These are phyloP conservation scores for Sclerotinia sclerotiorum DNA, from an alignment of 2,329 filamentous ascomycete genomes.

Conservation along the genomic window DNA sequence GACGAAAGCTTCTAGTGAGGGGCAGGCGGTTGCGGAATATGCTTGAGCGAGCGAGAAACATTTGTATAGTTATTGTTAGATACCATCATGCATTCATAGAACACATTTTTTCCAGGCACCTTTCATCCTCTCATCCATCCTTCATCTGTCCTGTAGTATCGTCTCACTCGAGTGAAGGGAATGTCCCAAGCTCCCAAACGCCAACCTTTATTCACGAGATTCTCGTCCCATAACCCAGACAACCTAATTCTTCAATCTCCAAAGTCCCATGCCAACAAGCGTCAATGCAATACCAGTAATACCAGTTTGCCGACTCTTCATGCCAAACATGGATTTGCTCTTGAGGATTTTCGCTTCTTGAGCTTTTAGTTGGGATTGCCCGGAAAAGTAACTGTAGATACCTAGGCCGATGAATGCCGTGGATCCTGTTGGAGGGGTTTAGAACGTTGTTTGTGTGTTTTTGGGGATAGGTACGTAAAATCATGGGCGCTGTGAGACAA, in stretches of 20 bases:
- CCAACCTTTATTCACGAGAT: not conserved
- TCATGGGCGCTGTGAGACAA: not conserved
- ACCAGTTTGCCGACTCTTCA: conserved; percentile 66
- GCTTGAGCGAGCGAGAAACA: not conserved
- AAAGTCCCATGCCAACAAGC: conserved; percentile 69
- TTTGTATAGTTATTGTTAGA: conserved; percentile 9
- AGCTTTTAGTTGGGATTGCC: conserved; percentile 67
- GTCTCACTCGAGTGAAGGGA: not conserved
- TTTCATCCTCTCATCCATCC: not conserved
- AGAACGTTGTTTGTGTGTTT: not conserved
- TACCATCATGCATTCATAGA: conserved; percentile 6
- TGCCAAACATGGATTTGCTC: conserved; percentile 69
- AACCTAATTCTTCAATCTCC: conserved; percentile 44
- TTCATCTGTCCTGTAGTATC: not conserved
- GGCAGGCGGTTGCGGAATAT: conserved; percentile 22
- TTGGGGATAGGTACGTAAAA: not conserved
- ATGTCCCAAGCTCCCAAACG: not conserved
- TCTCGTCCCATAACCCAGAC: not conserved
- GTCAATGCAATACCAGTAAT: conserved; percentile 67
- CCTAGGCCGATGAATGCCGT: conserved; percentile 73
- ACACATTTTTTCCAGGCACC: conserved; percentile 1
- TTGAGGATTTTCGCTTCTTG: conserved; percentile 65
- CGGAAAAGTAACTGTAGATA: conserved; percentile 74
- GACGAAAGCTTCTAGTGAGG: conserved; percentile 24
- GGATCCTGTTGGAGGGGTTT: conserved; percentile 54